Evolutionary conservation across 2,329 filamentous ascomycete genomes (phyloP).

Genomic region (Calonectria leucothoes): DNA sequence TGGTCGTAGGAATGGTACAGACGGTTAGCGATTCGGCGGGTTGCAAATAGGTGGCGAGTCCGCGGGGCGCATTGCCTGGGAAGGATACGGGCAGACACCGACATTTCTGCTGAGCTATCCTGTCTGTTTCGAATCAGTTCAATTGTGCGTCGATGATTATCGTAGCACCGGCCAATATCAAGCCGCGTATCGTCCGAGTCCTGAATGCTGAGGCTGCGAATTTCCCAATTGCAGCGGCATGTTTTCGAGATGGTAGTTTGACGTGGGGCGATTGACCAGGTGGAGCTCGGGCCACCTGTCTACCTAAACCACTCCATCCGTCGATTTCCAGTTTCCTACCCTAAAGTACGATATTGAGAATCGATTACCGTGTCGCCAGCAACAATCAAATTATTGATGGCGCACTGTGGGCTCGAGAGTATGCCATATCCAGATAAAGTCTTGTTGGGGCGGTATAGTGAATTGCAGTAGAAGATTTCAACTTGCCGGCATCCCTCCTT

Average conservation of each 20-base stretch:
- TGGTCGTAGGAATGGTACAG: conserved; percentile 82
- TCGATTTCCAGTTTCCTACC: background rate
- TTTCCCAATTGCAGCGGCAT: conserved; percentile 9
- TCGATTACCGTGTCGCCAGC: background rate
- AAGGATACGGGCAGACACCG: conserved; percentile 26
- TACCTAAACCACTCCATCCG: conserved; percentile 1
- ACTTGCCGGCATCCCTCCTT: background rate
- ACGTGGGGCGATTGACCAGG: conserved; percentile 11
- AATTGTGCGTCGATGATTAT: background rate
- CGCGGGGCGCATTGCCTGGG: conserved; percentile 29
- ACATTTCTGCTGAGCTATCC: conserved; percentile 26
- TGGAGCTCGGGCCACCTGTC: conserved; percentile 20
- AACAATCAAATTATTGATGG: background rate
- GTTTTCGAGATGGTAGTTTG: conserved; percentile 1
- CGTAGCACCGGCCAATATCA: background rate
- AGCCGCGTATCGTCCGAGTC: conserved; percentile 11
- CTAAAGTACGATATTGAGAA: background rate
- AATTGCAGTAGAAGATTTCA: background rate
- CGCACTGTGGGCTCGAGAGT: background rate
- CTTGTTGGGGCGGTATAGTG: background rate
- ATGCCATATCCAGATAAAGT: background rate
- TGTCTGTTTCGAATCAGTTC: background rate
- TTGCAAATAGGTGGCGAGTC: conserved; percentile 21
- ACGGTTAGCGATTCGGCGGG: conserved; percentile 27
- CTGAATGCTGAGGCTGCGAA: conserved; percentile 9